Conservation (phyloP, 257 asterid species). For the Primulina tabacum region DNA sequence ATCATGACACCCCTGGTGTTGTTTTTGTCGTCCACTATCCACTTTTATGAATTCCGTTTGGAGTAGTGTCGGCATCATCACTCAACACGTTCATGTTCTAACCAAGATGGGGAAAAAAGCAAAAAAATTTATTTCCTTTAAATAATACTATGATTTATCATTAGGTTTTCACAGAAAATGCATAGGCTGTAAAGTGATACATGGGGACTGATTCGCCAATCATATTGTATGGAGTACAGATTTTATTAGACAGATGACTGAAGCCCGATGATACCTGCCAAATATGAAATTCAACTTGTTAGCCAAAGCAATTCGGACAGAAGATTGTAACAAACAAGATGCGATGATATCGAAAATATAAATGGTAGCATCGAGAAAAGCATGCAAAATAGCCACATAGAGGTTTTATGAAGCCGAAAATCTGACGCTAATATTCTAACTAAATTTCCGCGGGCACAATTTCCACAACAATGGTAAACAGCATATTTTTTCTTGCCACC, state of each 20-base stretch:
- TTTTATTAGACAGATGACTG: constrained; percentile 62
- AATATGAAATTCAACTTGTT: constrained; percentile 9
- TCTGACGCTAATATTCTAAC: no score
- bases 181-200: background rate
- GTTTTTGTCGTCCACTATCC: background rate
- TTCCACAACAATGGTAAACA: no score
- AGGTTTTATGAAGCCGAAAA: no score
- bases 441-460: no score
- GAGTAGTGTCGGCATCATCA: no score
- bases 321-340: background rate
- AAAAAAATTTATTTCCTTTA: background rate
- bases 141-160: background rate
- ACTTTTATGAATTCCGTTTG: background rate
- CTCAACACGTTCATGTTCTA: background rate
- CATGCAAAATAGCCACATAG: background rate
- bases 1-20: background rate
- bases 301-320: background rate
- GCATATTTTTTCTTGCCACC: no score
- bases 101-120: background rate
- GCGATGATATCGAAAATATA: no score
- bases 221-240: background rate
- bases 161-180: background rate
- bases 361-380: background rate
- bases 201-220: background rate
- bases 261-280: constrained; percentile 88